Percentiles rank a stretch among this genome's conserved stretches.
These are phyloP conservation scores for Lactarius hengduanensis DNA, from an alignment of 768 basidiomycete species.

Conservation along the genomic window DNA sequence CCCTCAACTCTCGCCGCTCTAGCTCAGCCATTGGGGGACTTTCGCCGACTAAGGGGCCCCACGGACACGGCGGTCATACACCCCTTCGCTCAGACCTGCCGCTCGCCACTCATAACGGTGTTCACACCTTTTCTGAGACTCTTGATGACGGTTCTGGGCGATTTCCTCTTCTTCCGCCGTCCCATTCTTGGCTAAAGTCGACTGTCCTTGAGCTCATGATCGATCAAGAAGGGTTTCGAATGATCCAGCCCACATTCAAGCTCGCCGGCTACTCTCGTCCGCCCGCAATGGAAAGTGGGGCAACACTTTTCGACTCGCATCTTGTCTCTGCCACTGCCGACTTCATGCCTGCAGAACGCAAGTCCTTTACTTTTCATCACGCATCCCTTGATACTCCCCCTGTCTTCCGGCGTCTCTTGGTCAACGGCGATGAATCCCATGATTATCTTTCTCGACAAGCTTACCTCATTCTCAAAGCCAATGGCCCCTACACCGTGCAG, in stretches of 20 bases:
- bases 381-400: conserved; percentile 65
- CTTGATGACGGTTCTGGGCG: not conserved
- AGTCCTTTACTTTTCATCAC: conserved; percentile 70
- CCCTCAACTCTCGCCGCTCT: not conserved
- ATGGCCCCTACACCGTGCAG: conserved; percentile 72
- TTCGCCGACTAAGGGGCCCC: not conserved
- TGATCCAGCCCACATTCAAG: conserved; percentile 56
- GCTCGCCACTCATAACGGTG: not conserved
- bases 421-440: conserved; percentile 62
- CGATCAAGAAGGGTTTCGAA: conserved; percentile 82
- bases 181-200: conserved; percentile 54
- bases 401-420: conserved; percentile 64
- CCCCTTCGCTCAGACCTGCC: conserved; percentile 1
- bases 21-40: not conserved
- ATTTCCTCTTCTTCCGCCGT: conserved; percentile 36
- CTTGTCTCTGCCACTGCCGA: conserved; percentile 52
- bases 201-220: conserved; percentile 63
- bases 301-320: conserved; percentile 33
- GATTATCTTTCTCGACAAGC: conserved; percentile 82
- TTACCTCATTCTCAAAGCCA: conserved; percentile 60
- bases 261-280: conserved; percentile 50
- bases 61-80: conserved; percentile 2
- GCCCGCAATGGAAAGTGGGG: conserved; percentile 20
- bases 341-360: conserved; percentile 59
- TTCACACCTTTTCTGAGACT: not conserved